A percentile compares a stretch with the other conserved stretches of the same genome.
phyloP scores from a whole-genome alignment of 176 grass and related monocot genomes.

The Hyparrhenia diplandra region DNA sequence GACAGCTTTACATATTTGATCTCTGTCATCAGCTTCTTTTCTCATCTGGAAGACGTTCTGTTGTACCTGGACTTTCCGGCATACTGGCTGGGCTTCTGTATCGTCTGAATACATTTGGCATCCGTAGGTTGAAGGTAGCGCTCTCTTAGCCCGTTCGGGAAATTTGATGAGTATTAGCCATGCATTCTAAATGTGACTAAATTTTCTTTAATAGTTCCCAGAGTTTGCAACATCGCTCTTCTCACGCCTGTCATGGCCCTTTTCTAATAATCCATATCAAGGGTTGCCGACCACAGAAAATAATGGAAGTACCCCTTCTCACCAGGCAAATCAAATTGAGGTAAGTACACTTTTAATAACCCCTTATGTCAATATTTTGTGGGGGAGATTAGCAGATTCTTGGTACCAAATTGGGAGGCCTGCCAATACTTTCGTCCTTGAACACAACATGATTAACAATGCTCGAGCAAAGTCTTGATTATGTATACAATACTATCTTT shows the following conservation, averaged over 20 bases:
- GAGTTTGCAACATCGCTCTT: constrained; percentile 46
- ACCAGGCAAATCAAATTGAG: constrained; percentile 42
- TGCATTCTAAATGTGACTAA: not conserved
- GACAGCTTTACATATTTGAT: constrained; percentile 29
- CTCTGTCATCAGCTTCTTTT: constrained; percentile 70
- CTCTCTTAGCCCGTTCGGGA: constrained; percentile 10
- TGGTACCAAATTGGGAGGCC: no score
- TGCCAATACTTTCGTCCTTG: no score
- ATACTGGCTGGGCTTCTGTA: constrained; percentile 75
- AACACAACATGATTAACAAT: no score
- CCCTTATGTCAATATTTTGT: not conserved
- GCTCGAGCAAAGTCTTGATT: no score
- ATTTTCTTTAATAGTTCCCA: constrained; percentile 51
- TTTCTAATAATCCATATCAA: constrained; percentile 54
- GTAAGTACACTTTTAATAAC: constrained; percentile 34
- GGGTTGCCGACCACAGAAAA: constrained; percentile 33
- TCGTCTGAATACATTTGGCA: constrained; percentile 76
- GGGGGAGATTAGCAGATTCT: not conserved
- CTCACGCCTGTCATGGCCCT: constrained; percentile 41
- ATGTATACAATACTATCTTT: no score
- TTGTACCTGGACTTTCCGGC: constrained; percentile 82
- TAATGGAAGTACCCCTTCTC: constrained; percentile 39
- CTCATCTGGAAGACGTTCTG: constrained; percentile 71
- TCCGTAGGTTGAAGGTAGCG: constrained; percentile 81
- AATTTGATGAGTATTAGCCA: not conserved